phyloP scores from a whole-genome alignment of 2,329 filamentous ascomycete genomes.

The Aspergillus sojae region DNA sequence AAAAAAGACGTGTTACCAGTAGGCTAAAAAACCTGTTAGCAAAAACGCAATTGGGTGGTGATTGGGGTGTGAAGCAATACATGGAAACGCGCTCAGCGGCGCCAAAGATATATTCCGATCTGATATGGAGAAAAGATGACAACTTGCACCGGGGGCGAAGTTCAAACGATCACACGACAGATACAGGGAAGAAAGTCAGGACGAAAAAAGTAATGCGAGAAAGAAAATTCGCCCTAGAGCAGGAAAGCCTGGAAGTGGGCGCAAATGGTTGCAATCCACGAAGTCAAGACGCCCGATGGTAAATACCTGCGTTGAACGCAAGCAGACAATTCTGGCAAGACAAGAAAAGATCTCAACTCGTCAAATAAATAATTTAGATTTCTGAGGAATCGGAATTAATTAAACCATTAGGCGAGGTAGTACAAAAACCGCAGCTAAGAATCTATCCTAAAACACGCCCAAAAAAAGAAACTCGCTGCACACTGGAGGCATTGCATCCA shows the following conservation, averaged over 20 bases:
- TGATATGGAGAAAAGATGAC: conserved; percentile 23
- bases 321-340: conserved; percentile 32
- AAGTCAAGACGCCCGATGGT: conserved; percentile 28
- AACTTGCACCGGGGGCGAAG: conserved; percentile 17
- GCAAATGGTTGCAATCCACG: conserved; percentile 39
- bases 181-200: conserved; percentile 21
- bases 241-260: conserved; percentile 24
- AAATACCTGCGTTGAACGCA: conserved; percentile 25
- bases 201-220: conserved; percentile 24
- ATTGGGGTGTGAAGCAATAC: conserved; percentile 32
- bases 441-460: conserved; percentile 21
- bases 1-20: conserved; percentile 38
- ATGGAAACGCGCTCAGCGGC: conserved; percentile 31
- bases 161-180: conserved; percentile 21
- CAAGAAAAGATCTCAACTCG: conserved; percentile 25
- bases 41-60: conserved; percentile 31
- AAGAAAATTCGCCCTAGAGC: conserved; percentile 17
- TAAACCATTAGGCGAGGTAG: conserved; percentile 11
- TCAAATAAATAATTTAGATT: conserved; percentile 20
- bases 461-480: conserved; percentile 17
- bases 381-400: conserved; percentile 19
- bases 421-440: conserved; percentile 23
- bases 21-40: conserved; percentile 29
- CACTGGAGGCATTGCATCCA: conserved; percentile 19
- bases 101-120: conserved; percentile 37